Evolutionary conservation across 1,284 basidiomycete species (phyloP), one percentile per base, ranked within the genome.

Genomic region (Bjerkandera adusta): DNA sequence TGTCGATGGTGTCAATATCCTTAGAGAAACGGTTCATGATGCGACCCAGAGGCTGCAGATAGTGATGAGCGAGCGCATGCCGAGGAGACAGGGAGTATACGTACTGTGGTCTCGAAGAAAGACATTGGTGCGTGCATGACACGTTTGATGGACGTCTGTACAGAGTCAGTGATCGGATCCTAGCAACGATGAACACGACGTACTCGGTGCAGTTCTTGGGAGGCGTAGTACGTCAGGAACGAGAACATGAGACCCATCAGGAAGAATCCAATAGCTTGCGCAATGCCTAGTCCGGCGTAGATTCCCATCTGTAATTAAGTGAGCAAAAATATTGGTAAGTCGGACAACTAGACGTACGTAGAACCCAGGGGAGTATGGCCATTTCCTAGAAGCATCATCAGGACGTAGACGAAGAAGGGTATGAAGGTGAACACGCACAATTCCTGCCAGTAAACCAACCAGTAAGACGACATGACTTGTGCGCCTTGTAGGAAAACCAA

Each of bases 1-100:
- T 94, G 66, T 96, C 93, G 47, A 94, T 76, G 0, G 90, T 92
- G 61, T 96, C 92, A 40, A 93, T 82, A 65, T 95, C 89, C 65
- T 87, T 87, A 1, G 82, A 76, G 65, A 91, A 88, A 13, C 89
- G 77, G 64, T 92, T 91, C 80, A 92, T 86, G 58, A 96, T 92
- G 16, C 93, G 85, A 11, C 94, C 93, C 11, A 94, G 72, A 5
- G 93, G 93, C 76, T 83, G 43, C 18, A 15, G 21, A n/a, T 12
- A 22, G n/a, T 24, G 32, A 8, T 37, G 16, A 26, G 27, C n/a
- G 36, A 15, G 1, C 15, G 16, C 22, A 11, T n/a, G n/a, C 12
- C 18, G 24, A 22, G 20, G 27, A 16, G 29, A 47, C 35, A 44
- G 36, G 10, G 39, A 13, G 18, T 25, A 21, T 22, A 55, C 70